These are phyloP conservation scores for Spongiforma sp. DNA, from an alignment of 1,284 basidiomycete species.

Conservation along the genomic window DNA sequence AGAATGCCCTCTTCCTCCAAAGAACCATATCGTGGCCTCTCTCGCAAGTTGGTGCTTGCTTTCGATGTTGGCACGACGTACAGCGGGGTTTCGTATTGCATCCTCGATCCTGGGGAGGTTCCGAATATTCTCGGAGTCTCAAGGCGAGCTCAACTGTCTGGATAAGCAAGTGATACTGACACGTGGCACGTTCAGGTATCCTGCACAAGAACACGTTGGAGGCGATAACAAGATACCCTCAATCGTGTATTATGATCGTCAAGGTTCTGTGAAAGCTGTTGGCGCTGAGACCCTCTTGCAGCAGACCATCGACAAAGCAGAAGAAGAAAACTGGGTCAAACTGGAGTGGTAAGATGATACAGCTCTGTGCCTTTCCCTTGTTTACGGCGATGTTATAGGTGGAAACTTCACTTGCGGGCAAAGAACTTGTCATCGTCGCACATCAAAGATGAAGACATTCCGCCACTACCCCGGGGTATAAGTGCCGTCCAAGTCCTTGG, in stretches of 20 bases:
- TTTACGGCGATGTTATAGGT: neutral
- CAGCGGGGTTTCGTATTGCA: conserved; percentile 52
- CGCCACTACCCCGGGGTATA: neutral
- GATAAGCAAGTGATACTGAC: neutral
- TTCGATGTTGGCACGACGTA: conserved; percentile 58
- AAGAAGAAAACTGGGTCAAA: neutral
- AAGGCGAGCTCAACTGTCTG: conserved; percentile 31
- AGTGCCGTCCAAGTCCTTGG: neutral
- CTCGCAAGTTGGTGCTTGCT: conserved; percentile 50
- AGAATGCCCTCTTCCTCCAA: conserved; percentile 28
- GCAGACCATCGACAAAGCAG: neutral
- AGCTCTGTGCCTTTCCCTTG: too few relatives aligned
- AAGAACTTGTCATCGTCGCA: neutral
- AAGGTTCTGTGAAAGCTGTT: neutral
- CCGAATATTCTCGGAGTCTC: conserved; percentile 50
- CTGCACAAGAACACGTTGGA: conserved; percentile 1
- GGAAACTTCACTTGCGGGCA: neutral
- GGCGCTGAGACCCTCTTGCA: neutral
- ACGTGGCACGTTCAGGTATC: neutral
- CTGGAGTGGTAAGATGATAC: neutral
- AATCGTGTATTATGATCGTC: neutral
- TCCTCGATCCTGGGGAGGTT: conserved; percentile 51
- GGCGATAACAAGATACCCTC: conserved; percentile 1
- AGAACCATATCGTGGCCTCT: conserved; percentile 36
- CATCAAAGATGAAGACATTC: conserved; percentile 1